Evolutionary conservation across 1,139 yeast genomes (phyloP).

Genomic region (Geotrichum siamense): DNA sequence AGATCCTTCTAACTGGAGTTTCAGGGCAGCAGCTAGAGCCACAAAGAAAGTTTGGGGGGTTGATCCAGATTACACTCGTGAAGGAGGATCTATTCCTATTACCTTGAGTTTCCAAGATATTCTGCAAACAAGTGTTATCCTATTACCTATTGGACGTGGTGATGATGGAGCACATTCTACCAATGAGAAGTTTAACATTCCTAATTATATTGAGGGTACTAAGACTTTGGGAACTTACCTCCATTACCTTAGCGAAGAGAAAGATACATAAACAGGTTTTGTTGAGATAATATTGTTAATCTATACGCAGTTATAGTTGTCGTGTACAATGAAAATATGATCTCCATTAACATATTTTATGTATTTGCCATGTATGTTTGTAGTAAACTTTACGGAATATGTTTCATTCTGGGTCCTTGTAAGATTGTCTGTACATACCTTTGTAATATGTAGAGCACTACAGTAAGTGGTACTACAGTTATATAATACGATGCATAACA

Average conservation of each 20-base stretch:
- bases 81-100: constrained; percentile 97
- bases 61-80: constrained; percentile 95
- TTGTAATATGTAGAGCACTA: too few species aligned
- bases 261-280: constrained; percentile 33
- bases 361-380: too few species aligned
- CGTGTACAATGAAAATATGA: too few species aligned
- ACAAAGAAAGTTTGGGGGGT: constrained; percentile 91
- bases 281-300: too few species aligned
- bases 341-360: too few species aligned
- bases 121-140: constrained; percentile 74
- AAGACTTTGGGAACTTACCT: constrained; percentile 91
- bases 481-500: too few species aligned
- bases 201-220: constrained; percentile 88
- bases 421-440: too few species aligned
- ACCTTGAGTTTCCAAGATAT: constrained; percentile 86
- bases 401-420: too few species aligned
- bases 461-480: too few species aligned
- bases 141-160: constrained; percentile 97
- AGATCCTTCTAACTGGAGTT: constrained; percentile 86
- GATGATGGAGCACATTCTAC: constrained; percentile 99
- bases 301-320: too few species aligned
- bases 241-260: constrained; percentile 63
- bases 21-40: constrained; percentile 91
- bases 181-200: constrained; percentile 83
- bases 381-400: too few species aligned